Conservation (phyloP, 2,329 filamentous ascomycete species). For the Beauveria medogensis region DNA sequence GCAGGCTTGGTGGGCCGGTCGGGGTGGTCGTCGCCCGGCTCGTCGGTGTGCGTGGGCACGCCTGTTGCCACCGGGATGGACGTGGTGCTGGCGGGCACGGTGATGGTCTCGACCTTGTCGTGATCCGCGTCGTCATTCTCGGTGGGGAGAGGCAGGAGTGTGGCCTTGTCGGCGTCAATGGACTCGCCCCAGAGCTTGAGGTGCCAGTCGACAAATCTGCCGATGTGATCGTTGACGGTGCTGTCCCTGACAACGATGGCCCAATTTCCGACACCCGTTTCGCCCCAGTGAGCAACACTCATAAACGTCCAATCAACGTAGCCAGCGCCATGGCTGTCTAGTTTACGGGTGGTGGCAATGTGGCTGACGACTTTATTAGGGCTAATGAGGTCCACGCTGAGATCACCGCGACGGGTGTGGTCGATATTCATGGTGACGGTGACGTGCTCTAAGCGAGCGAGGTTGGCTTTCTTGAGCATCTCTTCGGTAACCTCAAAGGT, state of each 20-base stretch:
- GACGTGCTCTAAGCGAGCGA: slow-evolving; percentile 85
- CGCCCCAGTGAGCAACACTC: slow-evolving; percentile 96
- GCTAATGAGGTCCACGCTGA: slow-evolving; percentile 86
- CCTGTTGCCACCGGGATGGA: slow-evolving; percentile 43
- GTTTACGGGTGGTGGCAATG: slow-evolving; percentile 64
- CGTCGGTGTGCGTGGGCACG: slow-evolving; percentile 35
- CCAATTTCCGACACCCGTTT: slow-evolving; percentile 82
- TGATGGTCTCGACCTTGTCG: slow-evolving; percentile 53
- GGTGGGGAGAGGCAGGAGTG: slow-evolving; percentile 69
- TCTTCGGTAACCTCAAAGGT: slow-evolving; percentile 75
- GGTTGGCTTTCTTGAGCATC: slow-evolving; percentile 73
- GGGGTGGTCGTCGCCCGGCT: slow-evolving; percentile 53
- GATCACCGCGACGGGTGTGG: slow-evolving; percentile 78
- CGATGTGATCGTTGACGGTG: slow-evolving; percentile 64
- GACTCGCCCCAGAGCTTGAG: slow-evolving; percentile 90
- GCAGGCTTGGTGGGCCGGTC: slow-evolving; percentile 50
- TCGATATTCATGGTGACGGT: slow-evolving; percentile 96
- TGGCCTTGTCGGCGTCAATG: slow-evolving; percentile 66
- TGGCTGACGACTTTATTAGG: slow-evolving; percentile 76
- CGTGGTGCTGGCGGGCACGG: slow-evolving; percentile 18
- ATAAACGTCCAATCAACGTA: slow-evolving; percentile 98
- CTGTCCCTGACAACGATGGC: slow-evolving; percentile 85
- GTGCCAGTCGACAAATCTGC: slow-evolving; percentile 83
- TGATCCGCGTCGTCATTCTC: slow-evolving; percentile 80
- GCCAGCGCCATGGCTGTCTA: slow-evolving; percentile 59